Evolutionary conservation across 177 flowering plant genomes (phyloP).

Genomic region (Vitis hybrid): DNA sequence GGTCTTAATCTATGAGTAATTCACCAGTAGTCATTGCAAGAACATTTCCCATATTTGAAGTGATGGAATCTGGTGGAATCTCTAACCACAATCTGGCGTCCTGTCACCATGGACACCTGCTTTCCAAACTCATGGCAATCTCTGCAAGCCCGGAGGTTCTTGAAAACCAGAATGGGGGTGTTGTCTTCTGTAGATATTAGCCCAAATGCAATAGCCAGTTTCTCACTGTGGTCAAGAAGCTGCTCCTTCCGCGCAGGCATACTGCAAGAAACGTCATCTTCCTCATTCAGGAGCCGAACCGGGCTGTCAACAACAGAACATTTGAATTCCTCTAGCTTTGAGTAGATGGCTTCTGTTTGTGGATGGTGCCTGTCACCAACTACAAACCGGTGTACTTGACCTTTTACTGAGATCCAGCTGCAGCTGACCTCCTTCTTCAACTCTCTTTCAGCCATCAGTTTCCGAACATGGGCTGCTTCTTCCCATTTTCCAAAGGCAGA

Average conservation of each 20-base stretch:
- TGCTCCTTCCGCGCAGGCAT: slow-evolving; percentile 39
- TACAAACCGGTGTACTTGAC: slow-evolving; percentile 47
- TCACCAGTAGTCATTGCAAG: slow-evolving; percentile 65
- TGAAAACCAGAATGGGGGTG: slow-evolving; percentile 44
- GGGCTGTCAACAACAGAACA: background rate
- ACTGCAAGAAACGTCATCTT: slow-evolving; percentile 9
- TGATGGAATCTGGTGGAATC: slow-evolving; percentile 67
- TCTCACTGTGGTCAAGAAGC: slow-evolving; percentile 62
- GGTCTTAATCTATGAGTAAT: background rate
- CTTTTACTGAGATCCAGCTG: slow-evolving; percentile 55
- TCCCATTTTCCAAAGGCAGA: slow-evolving; percentile 55
- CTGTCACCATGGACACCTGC: slow-evolving; percentile 37
- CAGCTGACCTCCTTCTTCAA: slow-evolving; percentile 54
- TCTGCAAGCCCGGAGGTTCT: slow-evolving; percentile 56
- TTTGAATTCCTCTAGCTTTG: slow-evolving; percentile 41
- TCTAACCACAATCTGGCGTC: slow-evolving; percentile 48
- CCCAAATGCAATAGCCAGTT: slow-evolving; percentile 65
- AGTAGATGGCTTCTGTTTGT: slow-evolving; percentile 43
- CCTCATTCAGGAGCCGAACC: slow-evolving; percentile 16
- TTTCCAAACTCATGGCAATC: slow-evolving; percentile 68
- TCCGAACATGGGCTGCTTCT: slow-evolving; percentile 52
- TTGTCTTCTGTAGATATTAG: slow-evolving; percentile 38
- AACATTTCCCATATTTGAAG: slow-evolving; percentile 49
- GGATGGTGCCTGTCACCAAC: slow-evolving; percentile 69
- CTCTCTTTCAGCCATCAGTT: slow-evolving; percentile 44